Evolutionary conservation across 2,329 filamentous ascomycete species (phyloP), one percentile per base, ranked within the genome.

Genomic region (Knoxdaviesia proteae): DNA sequence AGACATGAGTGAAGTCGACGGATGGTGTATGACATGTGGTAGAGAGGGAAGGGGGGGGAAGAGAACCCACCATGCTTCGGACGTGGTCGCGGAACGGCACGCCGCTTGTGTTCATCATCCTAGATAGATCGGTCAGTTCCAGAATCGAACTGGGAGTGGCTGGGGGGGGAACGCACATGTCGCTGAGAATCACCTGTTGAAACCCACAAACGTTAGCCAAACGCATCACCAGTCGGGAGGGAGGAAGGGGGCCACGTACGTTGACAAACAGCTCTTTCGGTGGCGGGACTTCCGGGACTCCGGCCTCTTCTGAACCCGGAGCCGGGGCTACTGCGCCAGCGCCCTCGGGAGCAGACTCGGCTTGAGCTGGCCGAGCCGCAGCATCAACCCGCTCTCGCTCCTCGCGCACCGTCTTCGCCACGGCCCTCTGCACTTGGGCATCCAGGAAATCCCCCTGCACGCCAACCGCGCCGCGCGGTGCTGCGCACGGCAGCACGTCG

Each of bases 31-130:
- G 35, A 39, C 29, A 44, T 31, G n/a, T 42, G 20, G 20, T 7
- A 38, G 37, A 41, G 4, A 20, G 9, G 5, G 11, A 38, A 5
- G 4, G 39, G 7, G 38, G 32, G 11, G 32, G 7, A 34, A 8
- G n/a, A 39, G 20, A 29, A 57, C 78, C 56, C 62, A 94, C 88
- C 84, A 98, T 96, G 61, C 86, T 94, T 32, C 84, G 83, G 7
- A 77, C 79, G 61, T 98, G 90, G 60, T 98, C 90, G 49, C 77
- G 75, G 56, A 93, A 90, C 20, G 62, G 61, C 53, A 84, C 80
- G 44, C 90, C 90, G 62, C 82, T 94, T 52, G 88, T 94, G 62
- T 98, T 98, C 86, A 94, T 94, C 80, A 98, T 80, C 90, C 90
- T 98, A 71, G 64, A 60, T 3, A 20, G 20, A 20, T 20, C 20